Evolutionary conservation across 2,329 filamentous ascomycete species (phyloP), one percentile per base, ranked within the genome.

Genomic region (Cladophialophora exuberans): DNA sequence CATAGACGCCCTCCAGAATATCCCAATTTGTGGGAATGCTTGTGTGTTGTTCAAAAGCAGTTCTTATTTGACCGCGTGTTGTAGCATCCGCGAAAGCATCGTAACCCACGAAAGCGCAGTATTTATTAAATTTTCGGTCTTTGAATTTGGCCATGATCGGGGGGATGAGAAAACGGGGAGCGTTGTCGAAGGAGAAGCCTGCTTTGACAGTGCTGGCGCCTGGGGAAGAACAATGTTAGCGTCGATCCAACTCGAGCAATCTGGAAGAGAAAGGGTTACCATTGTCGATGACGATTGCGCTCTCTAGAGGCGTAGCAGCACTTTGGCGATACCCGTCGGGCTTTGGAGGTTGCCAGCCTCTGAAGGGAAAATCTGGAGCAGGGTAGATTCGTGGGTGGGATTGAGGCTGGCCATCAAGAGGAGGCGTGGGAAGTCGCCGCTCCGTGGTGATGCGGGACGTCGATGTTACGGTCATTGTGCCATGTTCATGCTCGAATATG

Each of bases 1-100:
- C 94, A 42, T 99, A 75, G 4, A 97, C 80, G 55, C 93, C 91
- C 72, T 99, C 94, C 84, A 96, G 91, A 28, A 91, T 92, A 72
- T 99, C 94, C 91, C 95, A 99, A 70, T 97, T 97, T 71, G 90
- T 92, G 57, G 97, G 85, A 43, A 99, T 87, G 61, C 92, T 93
- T 39, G 87, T 93, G 20, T 92, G 92, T 1, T 87, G 83, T 70
- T 99, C 94, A 66, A 97, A 97, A 1, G 92, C 87, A 70, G 90
- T 89, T 69, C 93, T 87, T 56, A 96, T 87, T 70, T 97, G 94
- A 9, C 91, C 90, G 53, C 90, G 83, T 18, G 94, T 91, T 1
- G 91, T 96, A 22, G 93, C 94, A 73, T 99, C 94, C 61, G 92
- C 88, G 68, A 94, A 97, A 67, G 95, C 90, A 75, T 99, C 94